Evolutionary conservation across 148 eudicot species (phyloP).

Genomic region (Polygonum aviculare): DNA sequence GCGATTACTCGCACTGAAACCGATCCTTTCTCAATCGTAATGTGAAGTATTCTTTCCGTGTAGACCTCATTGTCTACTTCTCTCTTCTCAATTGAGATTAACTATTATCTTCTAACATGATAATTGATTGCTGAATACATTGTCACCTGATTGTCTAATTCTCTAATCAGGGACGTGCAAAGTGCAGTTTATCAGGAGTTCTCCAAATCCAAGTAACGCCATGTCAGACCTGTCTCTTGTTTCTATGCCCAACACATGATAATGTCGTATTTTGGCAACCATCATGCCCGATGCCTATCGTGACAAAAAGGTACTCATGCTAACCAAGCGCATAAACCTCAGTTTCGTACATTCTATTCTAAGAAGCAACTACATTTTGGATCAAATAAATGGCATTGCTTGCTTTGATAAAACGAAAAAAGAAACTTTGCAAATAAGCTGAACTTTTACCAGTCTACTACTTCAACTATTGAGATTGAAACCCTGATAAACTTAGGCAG

Average conservation of each 20-base stretch:
- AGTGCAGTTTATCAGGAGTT: no score
- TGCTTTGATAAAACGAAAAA: background rate
- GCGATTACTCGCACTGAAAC: no score
- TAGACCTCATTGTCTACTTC: background rate
- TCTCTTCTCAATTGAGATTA: background rate
- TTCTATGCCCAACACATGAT: no score
- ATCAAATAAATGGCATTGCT: background rate
- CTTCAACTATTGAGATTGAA: background rate
- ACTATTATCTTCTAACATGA: constrained; percentile 4
- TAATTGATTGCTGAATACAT: no score
- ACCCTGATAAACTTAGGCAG: background rate
- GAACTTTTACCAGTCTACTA: background rate
- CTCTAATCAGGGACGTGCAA: no score
- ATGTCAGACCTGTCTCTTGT: no score
- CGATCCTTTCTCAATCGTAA: background rate
- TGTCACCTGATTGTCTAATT: no score
- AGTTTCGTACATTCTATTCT: background rate
- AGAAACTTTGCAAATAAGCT: background rate
- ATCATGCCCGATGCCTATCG: constrained; percentile 88
- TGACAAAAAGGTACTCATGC: constrained; percentile 56
- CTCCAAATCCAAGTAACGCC: no score
- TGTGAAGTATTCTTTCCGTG: background rate
- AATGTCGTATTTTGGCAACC: no score
- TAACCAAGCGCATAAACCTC: background rate
- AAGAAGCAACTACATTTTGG: background rate